phyloP scores from a whole-genome alignment of 176 grass and related monocot species.

The Aegilops speltoides region DNA sequence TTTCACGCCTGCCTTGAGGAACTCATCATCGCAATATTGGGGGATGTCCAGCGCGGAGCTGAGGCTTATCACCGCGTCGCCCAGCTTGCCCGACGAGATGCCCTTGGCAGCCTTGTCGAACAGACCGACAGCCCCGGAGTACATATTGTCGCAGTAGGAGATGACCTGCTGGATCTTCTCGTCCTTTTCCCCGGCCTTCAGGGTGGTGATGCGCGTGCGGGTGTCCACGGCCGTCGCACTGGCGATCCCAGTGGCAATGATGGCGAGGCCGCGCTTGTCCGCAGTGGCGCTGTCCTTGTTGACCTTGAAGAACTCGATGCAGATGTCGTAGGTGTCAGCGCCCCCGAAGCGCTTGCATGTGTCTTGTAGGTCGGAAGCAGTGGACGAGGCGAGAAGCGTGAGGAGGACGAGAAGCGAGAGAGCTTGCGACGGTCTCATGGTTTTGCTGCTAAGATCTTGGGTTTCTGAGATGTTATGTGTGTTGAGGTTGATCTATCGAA shows the following conservation, averaged over 20 bases:
- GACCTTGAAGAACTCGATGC: conserved; percentile 48
- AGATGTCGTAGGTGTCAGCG: background rate
- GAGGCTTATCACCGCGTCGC: conserved; percentile 3
- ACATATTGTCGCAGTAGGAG: conserved; percentile 27
- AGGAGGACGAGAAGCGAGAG: background rate
- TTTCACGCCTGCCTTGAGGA: background rate
- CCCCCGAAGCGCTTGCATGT: conserved; percentile 16
- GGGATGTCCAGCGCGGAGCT: background rate
- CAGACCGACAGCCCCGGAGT: conserved; percentile 22
- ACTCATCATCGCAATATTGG: conserved; percentile 53
- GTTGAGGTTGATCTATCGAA: background rate
- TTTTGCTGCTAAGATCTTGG: background rate
- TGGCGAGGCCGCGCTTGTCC: conserved; percentile 44
- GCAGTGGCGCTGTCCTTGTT: conserved; percentile 1
- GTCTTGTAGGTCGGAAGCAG: conserved; percentile 39
- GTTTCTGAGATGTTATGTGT: background rate
- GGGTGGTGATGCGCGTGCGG: conserved; percentile 15
- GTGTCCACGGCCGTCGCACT: background rate
- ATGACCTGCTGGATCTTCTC: background rate
- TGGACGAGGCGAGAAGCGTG: background rate
- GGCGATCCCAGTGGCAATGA: conserved; percentile 30
- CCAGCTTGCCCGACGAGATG: background rate
- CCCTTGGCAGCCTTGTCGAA: conserved; percentile 9
- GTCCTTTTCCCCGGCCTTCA: conserved; percentile 37
- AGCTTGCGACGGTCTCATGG: conserved; percentile 4